Evolutionary conservation across 2,329 filamentous ascomycete species (phyloP), one percentile per base, ranked within the genome.

Genomic region (Pezicula radicicola): DNA sequence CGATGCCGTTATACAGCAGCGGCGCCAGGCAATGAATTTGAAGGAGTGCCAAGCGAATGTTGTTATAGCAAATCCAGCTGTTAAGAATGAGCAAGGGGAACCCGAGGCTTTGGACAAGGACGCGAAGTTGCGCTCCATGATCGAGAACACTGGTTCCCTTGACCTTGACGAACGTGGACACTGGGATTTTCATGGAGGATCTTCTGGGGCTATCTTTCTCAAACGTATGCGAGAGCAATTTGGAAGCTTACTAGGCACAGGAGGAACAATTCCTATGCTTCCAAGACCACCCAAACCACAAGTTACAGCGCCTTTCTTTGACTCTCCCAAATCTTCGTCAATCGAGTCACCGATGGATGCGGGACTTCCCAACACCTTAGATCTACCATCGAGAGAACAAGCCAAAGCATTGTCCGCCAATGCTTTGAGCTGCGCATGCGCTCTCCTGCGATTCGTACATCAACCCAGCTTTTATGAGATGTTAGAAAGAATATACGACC

Each of bases 141-240:
- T 97, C 52, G 89, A 93, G 66, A 89, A 89, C 40, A 91, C 93
- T 3, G 94, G 93, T 35, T 89, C 92, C 66, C 78, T 99, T 16
- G 93, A 97, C 63, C 78, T 97, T 33, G 91, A 96, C 62, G 93
- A 97, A 60, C 84, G 86, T 62, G 93, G 93, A 40, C 85, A 94
- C 61, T 96, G 91, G 85, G 92, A 97, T 69, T 99, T 96, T 63
- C 91, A 96, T 65, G 94, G 94, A 45, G 88, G 89, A 57, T 97
- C 93, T 0, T 97, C 94, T 0, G 92, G 93, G 3, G 81, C 92
- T 41, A 90, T 93, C 56, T 99, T 97, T 68, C 80, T 97, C 61
- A 83, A 84, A 57, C 85, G 89, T 50, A 87, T 99, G 80, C 87
- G 91, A 63, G 89, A 95, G 63, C 88, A 96, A 64, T 89, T 97